These are phyloP conservation scores for Mallotus nudiflorus DNA, from an alignment of 345 rosid genomes.

Conservation along the genomic window DNA sequence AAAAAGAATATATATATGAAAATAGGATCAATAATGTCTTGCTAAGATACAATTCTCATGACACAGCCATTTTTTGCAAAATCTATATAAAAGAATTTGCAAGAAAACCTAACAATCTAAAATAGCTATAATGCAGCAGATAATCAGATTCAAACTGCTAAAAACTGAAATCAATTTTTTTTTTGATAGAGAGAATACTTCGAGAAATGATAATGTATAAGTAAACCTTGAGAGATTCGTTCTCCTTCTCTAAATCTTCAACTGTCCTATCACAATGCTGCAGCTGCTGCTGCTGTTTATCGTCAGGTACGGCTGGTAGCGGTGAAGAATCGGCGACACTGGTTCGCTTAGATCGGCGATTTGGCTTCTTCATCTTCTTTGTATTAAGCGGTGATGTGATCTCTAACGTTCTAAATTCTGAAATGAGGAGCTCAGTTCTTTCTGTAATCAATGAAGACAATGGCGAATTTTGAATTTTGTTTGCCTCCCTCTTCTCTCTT, in stretches of 20 bases:
- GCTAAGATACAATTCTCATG: too few relatives aligned
- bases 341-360: constrained; percentile 56
- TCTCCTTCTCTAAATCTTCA: constrained; percentile 25
- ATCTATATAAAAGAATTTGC: too few relatives aligned
- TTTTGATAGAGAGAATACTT: not conserved
- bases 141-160: not conserved
- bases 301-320: constrained; percentile 17
- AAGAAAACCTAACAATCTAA: too few relatives aligned
- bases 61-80: too few relatives aligned
- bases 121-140: not conserved
- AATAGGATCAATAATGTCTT: too few relatives aligned
- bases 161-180: not conserved
- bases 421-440: not conserved
- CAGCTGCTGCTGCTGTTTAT: not conserved
- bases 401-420: too few relatives aligned
- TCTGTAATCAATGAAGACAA: not conserved
- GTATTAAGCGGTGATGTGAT: constrained; percentile 7
- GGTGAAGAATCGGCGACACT: constrained; percentile 37
- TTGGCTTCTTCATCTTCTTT: constrained; percentile 55
- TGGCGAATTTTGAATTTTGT: constrained; percentile 7
- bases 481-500: not conserved
- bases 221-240: constrained; percentile 25
- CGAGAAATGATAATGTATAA: too few relatives aligned
- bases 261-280: constrained; percentile 11
- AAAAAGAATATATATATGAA: too few relatives aligned